Percentiles rank a stretch among this genome's conserved stretches.
Conservation (phyloP, 148 eudicot species). For the Talinum fruticosum region DNA sequence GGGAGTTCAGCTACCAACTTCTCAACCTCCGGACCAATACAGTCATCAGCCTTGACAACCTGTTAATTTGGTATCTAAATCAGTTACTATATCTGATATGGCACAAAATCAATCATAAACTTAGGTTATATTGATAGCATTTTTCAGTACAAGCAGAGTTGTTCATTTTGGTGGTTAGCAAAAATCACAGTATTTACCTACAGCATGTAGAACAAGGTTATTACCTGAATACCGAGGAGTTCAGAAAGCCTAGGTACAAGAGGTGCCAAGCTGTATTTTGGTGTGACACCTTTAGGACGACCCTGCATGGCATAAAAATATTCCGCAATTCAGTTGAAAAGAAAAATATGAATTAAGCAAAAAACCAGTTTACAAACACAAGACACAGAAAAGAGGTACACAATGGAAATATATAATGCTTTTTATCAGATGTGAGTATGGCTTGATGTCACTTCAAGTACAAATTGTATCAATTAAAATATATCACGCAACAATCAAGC, state of each 20-base stretch:
- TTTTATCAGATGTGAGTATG: background rate
- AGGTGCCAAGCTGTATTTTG: conserved; percentile 90
- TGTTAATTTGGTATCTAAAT: conserved; percentile 22
- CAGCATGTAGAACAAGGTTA: conserved; percentile 11
- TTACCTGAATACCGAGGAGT: conserved; percentile 83
- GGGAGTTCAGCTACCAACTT: conserved; percentile 79
- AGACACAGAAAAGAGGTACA: background rate
- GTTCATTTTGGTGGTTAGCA: no score
- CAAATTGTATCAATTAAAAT: background rate
- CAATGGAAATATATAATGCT: background rate
- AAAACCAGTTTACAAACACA: background rate
- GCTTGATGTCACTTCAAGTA: background rate
- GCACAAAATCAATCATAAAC: background rate
- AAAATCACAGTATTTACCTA: no score
- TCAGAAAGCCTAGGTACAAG: conserved; percentile 88
- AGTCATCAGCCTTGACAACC: conserved; percentile 93
- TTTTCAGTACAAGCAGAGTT: background rate
- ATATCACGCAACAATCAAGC: no score
- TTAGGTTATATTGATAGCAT: background rate
- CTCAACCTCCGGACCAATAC: conserved; percentile 86
- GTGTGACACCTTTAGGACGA: conserved; percentile 89
- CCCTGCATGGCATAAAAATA: conserved; percentile 41
- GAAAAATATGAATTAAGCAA: background rate
- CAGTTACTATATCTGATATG: conserved; percentile 7
- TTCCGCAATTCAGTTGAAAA: background rate